phyloP scores from a whole-genome alignment of 2,329 filamentous ascomycete genomes.

The Dryadomyces quercivorus region DNA sequence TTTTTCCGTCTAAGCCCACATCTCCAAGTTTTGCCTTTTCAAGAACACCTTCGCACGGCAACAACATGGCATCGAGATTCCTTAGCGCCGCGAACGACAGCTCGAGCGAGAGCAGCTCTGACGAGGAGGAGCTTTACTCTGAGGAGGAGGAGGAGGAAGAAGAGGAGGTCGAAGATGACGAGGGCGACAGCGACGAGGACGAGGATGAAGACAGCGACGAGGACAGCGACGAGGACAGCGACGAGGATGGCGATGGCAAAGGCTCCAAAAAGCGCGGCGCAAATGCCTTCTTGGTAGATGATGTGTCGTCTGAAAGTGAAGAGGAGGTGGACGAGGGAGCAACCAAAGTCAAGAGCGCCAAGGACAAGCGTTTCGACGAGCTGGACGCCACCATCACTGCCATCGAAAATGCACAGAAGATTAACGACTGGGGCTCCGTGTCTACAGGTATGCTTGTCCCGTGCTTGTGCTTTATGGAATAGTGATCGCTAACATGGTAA shows the following conservation, averaged over 20 bases:
- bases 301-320: conserved; percentile 58
- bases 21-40: not conserved
- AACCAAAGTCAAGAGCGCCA: conserved; percentile 88
- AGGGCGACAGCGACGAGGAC: conserved; percentile 45
- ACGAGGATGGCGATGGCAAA: conserved; percentile 29
- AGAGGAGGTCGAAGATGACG: conserved; percentile 53
- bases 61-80: conserved; percentile 63
- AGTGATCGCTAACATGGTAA: not conserved
- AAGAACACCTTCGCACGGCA: not conserved
- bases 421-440: conserved; percentile 93
- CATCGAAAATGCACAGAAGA: conserved; percentile 96
- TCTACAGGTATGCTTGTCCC: conserved; percentile 58
- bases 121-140: conserved; percentile 92
- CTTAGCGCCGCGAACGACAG: conserved; percentile 88
- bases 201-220: conserved; percentile 49
- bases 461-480: not conserved
- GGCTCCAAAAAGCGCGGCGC: conserved; percentile 58
- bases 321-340: conserved; percentile 76
- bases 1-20: not conserved
- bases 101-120: conserved; percentile 89
- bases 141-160: conserved; percentile 53
- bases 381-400: conserved; percentile 77
- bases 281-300: conserved; percentile 66
- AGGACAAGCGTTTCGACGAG: conserved; percentile 94
- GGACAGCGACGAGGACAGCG: conserved; percentile 25